phyloP scores from a whole-genome alignment of 345 rosid species.

The Acer yangbiense region DNA sequence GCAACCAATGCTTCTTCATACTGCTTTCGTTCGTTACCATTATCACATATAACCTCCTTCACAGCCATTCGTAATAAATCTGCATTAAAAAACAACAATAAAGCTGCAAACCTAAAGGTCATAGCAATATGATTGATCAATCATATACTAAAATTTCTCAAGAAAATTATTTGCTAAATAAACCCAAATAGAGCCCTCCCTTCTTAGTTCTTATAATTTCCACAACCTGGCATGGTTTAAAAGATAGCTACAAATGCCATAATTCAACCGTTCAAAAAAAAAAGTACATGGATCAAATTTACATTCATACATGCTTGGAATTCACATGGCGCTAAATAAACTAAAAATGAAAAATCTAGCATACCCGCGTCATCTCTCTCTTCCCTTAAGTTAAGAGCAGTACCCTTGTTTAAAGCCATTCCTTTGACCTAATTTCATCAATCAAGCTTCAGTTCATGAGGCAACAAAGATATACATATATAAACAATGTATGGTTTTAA shows the following conservation, averaged over 20 bases:
- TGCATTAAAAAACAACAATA: slow-evolving; percentile 29
- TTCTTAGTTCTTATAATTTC: not conserved
- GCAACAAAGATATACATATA: not conserved
- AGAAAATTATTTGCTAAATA: not conserved
- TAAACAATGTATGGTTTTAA: not conserved
- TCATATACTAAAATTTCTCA: not conserved
- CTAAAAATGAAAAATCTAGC: not conserved
- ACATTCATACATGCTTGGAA: not conserved
- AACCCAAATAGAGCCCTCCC: not conserved
- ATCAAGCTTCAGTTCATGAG: not conserved
- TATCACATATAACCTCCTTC: slow-evolving; percentile 79
- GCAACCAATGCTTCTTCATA: slow-evolving; percentile 81
- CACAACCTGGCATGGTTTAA: not conserved
- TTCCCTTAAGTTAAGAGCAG: slow-evolving; percentile 49
- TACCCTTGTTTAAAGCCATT: slow-evolving; percentile 86
- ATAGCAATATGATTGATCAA: not conserved
- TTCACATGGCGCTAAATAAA: not conserved
- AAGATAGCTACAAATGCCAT: not conserved
- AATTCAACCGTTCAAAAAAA: not conserved
- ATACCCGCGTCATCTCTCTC: slow-evolving; percentile 88
- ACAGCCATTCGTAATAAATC: slow-evolving; percentile 89
- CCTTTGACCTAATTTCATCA: slow-evolving; percentile 75
- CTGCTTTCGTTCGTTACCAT: slow-evolving; percentile 52
- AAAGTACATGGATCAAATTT: not conserved
- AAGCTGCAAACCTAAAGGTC: slow-evolving; percentile 9